Evolutionary conservation across 495 filamentous ascomycete species (phyloP).

Genomic region (Neurospora tetraspora): DNA sequence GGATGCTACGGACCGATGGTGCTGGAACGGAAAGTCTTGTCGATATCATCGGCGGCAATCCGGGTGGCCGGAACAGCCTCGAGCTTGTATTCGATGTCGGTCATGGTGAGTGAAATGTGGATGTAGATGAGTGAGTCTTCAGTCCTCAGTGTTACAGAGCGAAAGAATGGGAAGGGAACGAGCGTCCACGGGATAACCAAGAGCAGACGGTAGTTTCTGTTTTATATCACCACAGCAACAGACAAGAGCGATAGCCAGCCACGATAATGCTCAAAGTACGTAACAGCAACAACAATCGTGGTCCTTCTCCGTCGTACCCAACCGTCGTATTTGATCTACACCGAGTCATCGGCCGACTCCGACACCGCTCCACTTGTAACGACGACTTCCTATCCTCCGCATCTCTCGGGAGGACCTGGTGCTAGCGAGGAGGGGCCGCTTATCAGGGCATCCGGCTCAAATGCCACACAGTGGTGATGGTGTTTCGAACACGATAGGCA

Average conservation of each 20-base stretch:
- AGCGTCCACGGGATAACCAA: constrained; percentile 1
- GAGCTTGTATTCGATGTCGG: constrained; percentile 34
- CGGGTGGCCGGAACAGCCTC: constrained; percentile 36
- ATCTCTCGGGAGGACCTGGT: constrained; percentile 2
- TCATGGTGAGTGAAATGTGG: constrained; percentile 6
- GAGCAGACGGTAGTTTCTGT: background rate
- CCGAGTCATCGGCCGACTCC: background rate
- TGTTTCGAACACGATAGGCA: background rate
- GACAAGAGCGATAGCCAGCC: background rate
- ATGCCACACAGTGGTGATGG: background rate
- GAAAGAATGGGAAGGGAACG: background rate
- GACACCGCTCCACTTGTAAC: background rate
- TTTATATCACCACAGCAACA: background rate
- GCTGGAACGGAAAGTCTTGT: constrained; percentile 58
- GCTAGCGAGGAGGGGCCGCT: background rate
- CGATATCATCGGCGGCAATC: constrained; percentile 51
- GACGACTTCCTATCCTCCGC: background rate
- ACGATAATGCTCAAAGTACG: background rate
- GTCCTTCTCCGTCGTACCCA: background rate
- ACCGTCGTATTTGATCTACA: background rate
- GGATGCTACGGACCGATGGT: constrained; percentile 49
- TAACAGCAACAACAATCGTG: background rate
- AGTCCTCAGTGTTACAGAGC: background rate
- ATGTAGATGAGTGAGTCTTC: background rate
- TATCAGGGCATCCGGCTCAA: background rate